Base-by-base conservation (phyloP, 352 stramenopile species). In the Phytophthora uliginosa region DNA sequence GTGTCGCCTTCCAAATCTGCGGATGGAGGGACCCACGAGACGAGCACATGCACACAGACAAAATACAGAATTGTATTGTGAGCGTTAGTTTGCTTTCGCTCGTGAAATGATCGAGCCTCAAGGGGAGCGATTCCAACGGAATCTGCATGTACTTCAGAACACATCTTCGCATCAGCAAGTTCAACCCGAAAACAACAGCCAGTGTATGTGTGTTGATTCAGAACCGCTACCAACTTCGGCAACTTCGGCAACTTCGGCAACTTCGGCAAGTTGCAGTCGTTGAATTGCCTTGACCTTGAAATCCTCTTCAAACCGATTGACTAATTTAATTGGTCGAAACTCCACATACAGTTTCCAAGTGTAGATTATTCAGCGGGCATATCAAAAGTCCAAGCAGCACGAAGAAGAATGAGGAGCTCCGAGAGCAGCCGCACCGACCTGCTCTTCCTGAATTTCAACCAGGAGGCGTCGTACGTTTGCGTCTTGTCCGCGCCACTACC, bases 401-500 rank as follows among this genome's bases (percentile, higher is more conserved):
- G 42, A 9, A 26, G 45, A 68, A 66, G 50, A 52, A 82, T 93
- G 83, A 83, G 80, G 73, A 84, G 69, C 53, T 65, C 56, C 31
- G 77, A 88, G 38, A 73, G 79, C 59, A 73, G 71, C 63, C 77
- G 80, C 66, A 84, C 63, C 45, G 85, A 95, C 56, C 72, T 96
- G 70, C 90, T 97, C 79, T 97, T 95, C 77, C 78, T 97, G 52
- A 95, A 91, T 84, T 96, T 98, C 64, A 98, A 98, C 76, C 94
- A 98, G 66, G 92, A 98, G 66, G 94, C 93, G 12, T 94, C 90
- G 88, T 97, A 80, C 73, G 88, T 28, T 5, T 42, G 26, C 42
- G 26, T 33, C 33, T 10, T 6, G 7, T 24, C 54, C 17, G 0
- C 22, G 10, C 78, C 0, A 28, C 6, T 15, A 7, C 51, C 33